These are phyloP conservation scores for Alternaria hordeiaustralica DNA, from an alignment of 2,329 filamentous ascomycete species.

Conservation along the genomic window DNA sequence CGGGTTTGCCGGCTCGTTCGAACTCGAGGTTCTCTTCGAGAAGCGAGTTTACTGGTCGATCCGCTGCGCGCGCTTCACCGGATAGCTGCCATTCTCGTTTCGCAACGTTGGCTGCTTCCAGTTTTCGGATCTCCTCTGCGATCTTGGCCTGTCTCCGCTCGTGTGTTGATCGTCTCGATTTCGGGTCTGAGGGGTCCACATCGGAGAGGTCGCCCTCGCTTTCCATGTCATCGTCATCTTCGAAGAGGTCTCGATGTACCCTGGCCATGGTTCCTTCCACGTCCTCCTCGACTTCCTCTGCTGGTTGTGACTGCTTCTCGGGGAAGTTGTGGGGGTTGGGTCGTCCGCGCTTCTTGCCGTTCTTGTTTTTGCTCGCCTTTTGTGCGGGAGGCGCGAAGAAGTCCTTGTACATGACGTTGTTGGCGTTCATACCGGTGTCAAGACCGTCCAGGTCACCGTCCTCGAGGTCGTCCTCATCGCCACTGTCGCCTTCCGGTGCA, in stretches of 20 bases:
- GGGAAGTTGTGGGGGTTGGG: slow-evolving; percentile 62
- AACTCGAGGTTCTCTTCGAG: slow-evolving; percentile 96
- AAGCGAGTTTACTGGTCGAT: slow-evolving; percentile 88
- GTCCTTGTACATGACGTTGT: slow-evolving; percentile 88
- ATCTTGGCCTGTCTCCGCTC: slow-evolving; percentile 86
- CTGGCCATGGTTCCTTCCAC: slow-evolving; percentile 84
- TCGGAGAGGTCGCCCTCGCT: slow-evolving; percentile 64
- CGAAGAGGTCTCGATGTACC: slow-evolving; percentile 88
- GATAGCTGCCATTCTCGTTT: slow-evolving; percentile 90
- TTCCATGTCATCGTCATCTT: slow-evolving; percentile 69
- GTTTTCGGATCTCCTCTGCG: slow-evolving; percentile 85
- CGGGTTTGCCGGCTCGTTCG: slow-evolving; percentile 91
- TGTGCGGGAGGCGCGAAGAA: slow-evolving; percentile 88
- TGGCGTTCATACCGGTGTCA: slow-evolving; percentile 73
- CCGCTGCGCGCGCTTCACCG: slow-evolving; percentile 83
- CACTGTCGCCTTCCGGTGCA: slow-evolving; percentile 72
- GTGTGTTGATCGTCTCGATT: slow-evolving; percentile 80
- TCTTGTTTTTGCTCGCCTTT: slow-evolving; percentile 68
- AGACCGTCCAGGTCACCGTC: slow-evolving; percentile 60
- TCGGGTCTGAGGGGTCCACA: slow-evolving; percentile 70
- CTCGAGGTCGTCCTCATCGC: slow-evolving; percentile 66
- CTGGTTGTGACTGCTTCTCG: slow-evolving; percentile 27
- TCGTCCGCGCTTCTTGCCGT: slow-evolving; percentile 60
- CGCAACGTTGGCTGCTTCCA: slow-evolving; percentile 87
- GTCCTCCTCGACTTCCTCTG: slow-evolving; percentile 60